phyloP scores from a whole-genome alignment of 345 rosid species.

The Dipteronia sinensis region DNA sequence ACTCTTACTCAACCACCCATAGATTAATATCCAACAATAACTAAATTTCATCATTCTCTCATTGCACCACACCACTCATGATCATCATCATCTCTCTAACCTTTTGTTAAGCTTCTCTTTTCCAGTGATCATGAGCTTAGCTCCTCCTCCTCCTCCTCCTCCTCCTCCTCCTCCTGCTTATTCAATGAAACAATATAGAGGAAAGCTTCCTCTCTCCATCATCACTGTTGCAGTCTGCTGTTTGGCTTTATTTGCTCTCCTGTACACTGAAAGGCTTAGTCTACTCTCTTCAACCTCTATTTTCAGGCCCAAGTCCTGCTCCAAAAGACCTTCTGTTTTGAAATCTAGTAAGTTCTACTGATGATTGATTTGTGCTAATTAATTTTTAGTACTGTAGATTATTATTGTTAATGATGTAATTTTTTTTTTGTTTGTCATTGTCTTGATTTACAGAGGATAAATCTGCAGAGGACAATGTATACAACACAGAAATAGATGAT shows the following conservation, averaged over 20 bases:
- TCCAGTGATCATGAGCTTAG: conserved; percentile 45
- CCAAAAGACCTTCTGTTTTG: conserved; percentile 38
- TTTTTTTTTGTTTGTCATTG: conserved; percentile 8
- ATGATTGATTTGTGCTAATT: not conserved
- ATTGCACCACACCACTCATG: not conserved
- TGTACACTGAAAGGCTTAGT: conserved; percentile 59
- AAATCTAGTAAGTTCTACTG: conserved; percentile 54
- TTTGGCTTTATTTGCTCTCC: conserved; percentile 60
- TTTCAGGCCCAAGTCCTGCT: conserved; percentile 52
- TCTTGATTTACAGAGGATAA: conserved; percentile 30
- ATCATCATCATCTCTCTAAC: not conserved
- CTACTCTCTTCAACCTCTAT: conserved; percentile 46
- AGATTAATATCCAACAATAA: conserved; percentile 9
- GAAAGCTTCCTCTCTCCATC: conserved; percentile 64
- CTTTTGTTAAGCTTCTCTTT: not conserved
- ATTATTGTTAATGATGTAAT: not conserved
- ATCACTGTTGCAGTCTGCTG: conserved; percentile 44
- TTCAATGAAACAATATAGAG: conserved; percentile 43
- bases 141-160: conserved; percentile 2
- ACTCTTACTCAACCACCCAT: conserved; percentile 68
- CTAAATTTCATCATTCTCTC: conserved; percentile 33
- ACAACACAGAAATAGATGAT: conserved; percentile 57
- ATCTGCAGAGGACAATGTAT: conserved; percentile 30
- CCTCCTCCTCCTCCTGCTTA: conserved; percentile 20
- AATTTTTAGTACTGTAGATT: not conserved